A percentile compares a stretch with the other conserved stretches of the same genome.
These are phyloP conservation scores for Zelopaecilomyces penicillatus DNA, from an alignment of 2,329 filamentous ascomycete species.

Conservation along the genomic window DNA sequence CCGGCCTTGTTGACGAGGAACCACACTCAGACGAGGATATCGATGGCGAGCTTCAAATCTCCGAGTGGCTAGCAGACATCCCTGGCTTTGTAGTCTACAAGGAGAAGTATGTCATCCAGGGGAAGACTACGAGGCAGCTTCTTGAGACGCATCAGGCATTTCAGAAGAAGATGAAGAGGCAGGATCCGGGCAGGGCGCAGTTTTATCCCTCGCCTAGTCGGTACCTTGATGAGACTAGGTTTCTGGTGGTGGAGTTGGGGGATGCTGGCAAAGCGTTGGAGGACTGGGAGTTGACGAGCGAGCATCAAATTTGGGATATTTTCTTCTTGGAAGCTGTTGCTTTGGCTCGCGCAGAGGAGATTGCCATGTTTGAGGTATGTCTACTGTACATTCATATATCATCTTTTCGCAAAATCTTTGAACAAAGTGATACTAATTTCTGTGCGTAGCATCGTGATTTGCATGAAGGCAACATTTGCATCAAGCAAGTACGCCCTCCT, in stretches of 20 bases:
- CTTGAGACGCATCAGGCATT: conserved; percentile 53
- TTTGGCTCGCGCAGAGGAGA: conserved; percentile 49
- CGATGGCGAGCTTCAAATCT: conserved; percentile 52
- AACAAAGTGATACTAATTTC: not conserved
- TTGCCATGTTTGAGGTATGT: conserved; percentile 50
- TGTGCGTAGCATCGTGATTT: conserved; percentile 50
- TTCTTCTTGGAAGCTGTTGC: conserved; percentile 54
- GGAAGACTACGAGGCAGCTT: conserved; percentile 43
- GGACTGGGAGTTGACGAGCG: conserved; percentile 41
- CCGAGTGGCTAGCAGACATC: conserved; percentile 55
- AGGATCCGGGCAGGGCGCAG: conserved; percentile 48
- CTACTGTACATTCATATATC: not conserved
- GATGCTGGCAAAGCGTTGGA: conserved; percentile 55
- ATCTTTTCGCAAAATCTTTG: not conserved
- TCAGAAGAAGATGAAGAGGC: conserved; percentile 43
- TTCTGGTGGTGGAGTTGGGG: conserved; percentile 54
- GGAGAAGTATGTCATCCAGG: conserved; percentile 51
- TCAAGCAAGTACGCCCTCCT: conserved; percentile 35
- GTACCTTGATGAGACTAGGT: conserved; percentile 49
- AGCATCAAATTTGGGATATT: conserved; percentile 53
- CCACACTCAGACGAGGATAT: conserved; percentile 47
- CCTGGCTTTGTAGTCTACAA: conserved; percentile 60
- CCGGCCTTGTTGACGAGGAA: conserved; percentile 50
- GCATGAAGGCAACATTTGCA: conserved; percentile 57
- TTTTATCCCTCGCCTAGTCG: conserved; percentile 55